Base-by-base conservation (phyloP, 257 asterid genomes). In the Rehmannia glutinosa region DNA sequence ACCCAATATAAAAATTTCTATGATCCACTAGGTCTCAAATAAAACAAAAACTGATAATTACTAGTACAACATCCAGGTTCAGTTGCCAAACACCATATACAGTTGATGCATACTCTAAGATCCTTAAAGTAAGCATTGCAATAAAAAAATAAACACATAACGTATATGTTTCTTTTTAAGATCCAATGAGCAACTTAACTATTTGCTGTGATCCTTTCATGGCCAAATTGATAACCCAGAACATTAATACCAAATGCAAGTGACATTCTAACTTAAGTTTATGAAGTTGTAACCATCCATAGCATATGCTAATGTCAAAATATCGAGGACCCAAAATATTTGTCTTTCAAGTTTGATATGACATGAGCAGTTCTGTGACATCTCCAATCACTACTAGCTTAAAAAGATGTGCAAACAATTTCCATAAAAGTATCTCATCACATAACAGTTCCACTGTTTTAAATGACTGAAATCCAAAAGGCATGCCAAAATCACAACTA, bases 171-270 rank as follows among this genome's bases (percentile, higher is more conserved):
- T 13, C 21, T 25, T 28, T 8, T 12, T 33, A 42, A 30, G 24
- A 27, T 12, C 11, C 12, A 66, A 0, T 11, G 25, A 32, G 52
- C 28, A 21, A 16, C 13, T 28, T n/a, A 46, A 33, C 47, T 5
- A 42, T 23, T 62, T 43, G 23, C 35, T 36, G 25, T 16, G 54
- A 33, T 41, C 28, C 28, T 63, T 51, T 3, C 51, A 23, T 19
- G 11, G 21, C 52, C 27, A 45, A 60, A 19, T 46, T 15, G n/a
- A n/a, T 25, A 57, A 49, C 56, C 39, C 54, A n/a, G 3, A 54
- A 32, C 42, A 55, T 10, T 21, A 32, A 55, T 33, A 47, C 58
- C 63, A 61, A 61, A 53, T 25, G 68, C 72, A 66, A 69, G 33
- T 28, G 56, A 17, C 5, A 35, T 10, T 45, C 58, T 20, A 23